Base-by-base conservation (phyloP, 2,329 filamentous ascomycete species). In the Bimuria novae-zelandiae region DNA sequence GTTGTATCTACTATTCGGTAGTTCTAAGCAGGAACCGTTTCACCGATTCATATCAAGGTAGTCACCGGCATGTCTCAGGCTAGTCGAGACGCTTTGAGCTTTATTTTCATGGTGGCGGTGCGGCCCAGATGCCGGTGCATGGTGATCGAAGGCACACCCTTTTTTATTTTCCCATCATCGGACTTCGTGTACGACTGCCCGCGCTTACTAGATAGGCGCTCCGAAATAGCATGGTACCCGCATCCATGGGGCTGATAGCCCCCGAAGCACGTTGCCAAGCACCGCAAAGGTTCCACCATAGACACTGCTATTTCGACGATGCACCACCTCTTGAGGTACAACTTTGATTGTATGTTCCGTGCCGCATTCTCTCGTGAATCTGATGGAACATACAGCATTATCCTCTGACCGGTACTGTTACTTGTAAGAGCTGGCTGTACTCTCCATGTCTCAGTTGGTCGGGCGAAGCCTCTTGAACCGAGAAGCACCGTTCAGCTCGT, bases 161-260 rank as follows among this genome's bases (percentile, higher is more conserved):
- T 29, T 39, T 25, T 35, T 35, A 12, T 23, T 8, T 16, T 36
- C 14, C 30, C n/a, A 10, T 16, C 23, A 32, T 37, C 44, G 44
- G 44, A 47, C 44, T 47, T 47, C 27, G 44, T 47, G 7, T 21
- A n/a, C 3, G 21, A 11, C 8, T 2, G 25, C n/a, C 44, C 44
- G 37, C 21, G 44, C 33, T 27, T 29, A 35, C 44, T 16, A 37
- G 44, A n/a, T 30, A 22, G 44, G 32, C 19, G 19, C 12, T 23
- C 11, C 21, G 14, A 36, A 25, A 23, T 6, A 11, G 41, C 33
- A 12, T 47, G 32, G 16, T 33, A 19, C 11, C 33, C 33, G 22
- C 16, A 16, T 25, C 16, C n/a, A 10, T 47, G 44, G 44, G 33
- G 44, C 44, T 46, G 44, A 16, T 21, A 23, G 44, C 44, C 44